Percentiles rank a stretch among this genome's conserved stretches.
phyloP scores from a whole-genome alignment of 169 alveolate genomes.

The Cryptosporidium viatorum region DNA sequence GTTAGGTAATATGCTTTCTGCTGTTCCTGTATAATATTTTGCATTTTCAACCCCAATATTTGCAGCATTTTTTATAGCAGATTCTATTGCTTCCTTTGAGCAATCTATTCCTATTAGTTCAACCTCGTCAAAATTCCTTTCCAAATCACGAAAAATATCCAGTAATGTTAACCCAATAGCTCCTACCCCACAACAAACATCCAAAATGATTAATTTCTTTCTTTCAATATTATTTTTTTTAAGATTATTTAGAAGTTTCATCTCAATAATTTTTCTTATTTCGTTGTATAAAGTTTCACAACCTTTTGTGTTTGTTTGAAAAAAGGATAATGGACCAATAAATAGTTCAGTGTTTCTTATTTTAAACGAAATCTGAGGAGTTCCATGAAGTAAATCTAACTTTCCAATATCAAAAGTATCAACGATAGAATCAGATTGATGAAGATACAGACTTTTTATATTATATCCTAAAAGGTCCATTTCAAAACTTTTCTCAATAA shows the following conservation, averaged over 20 bases:
- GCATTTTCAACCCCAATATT: constrained; percentile 47
- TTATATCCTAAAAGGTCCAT: constrained; percentile 6
- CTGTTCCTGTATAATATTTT: constrained; percentile 57
- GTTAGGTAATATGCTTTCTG: constrained; percentile 37
- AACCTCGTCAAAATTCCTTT: background rate
- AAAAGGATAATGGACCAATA: constrained; percentile 72
- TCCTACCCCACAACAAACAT: constrained; percentile 80
- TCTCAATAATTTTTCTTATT: constrained; percentile 22
- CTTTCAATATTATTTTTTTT: background rate
- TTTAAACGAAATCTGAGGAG: background rate
- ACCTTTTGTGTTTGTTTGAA: constrained; percentile 77
- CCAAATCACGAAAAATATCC: constrained; percentile 37
- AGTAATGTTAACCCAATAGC: constrained; percentile 77
- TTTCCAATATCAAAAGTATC: constrained; percentile 64
- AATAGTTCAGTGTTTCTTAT: constrained; percentile 32
- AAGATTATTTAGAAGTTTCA: background rate
- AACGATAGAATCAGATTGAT: constrained; percentile 59
- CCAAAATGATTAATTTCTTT: constrained; percentile 43
- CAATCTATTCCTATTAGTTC: constrained; percentile 77
- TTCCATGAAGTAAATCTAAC: constrained; percentile 40
- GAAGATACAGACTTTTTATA: constrained; percentile 31
- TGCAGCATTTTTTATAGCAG: constrained; percentile 74
- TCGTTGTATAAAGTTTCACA: constrained; percentile 59
- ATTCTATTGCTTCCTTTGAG: constrained; percentile 67
- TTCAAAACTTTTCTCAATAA: background rate